These are phyloP conservation scores for Pleurotus ostreatus DNA, from an alignment of 768 basidiomycete species.

Conservation along the genomic window DNA sequence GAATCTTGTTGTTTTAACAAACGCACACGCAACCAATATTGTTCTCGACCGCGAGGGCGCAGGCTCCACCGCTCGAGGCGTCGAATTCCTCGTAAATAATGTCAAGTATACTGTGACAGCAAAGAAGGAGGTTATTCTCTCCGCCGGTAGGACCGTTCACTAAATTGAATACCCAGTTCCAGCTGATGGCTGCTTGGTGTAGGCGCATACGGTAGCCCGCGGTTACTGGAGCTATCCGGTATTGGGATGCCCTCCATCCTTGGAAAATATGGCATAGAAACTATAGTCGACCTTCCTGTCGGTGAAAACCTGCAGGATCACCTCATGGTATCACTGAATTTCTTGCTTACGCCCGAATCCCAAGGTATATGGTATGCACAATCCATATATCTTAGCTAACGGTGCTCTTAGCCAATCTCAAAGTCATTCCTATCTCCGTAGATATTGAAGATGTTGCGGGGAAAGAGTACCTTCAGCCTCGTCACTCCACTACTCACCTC, in stretches of 20 bases:
- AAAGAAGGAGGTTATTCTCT: slow-evolving; percentile 45
- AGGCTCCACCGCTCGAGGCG: slow-evolving; percentile 30
- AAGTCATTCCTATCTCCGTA: no score
- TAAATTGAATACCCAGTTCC: no score
- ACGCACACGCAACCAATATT: slow-evolving; percentile 26
- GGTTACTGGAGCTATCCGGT: slow-evolving; percentile 42
- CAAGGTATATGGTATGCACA: background rate
- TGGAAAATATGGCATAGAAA: slow-evolving; percentile 29
- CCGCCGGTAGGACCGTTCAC: slow-evolving; percentile 23
- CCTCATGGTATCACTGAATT: slow-evolving; percentile 12
- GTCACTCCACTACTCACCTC: no score
- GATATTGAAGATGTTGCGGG: background rate
- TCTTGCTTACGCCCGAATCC: slow-evolving; percentile 8
- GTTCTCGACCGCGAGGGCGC: slow-evolving; percentile 7
- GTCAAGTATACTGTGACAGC: no score
- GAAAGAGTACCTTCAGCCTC: background rate
- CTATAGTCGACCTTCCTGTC: slow-evolving; percentile 37
- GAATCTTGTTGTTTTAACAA: slow-evolving; percentile 29
- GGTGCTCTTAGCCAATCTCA: background rate
- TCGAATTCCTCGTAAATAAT: no score
- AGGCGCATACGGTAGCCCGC: slow-evolving; percentile 21
- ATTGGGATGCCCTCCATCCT: slow-evolving; percentile 40
- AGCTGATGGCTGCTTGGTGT: no score
- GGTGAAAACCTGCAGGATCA: slow-evolving; percentile 36
- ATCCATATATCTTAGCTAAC: no score